Evolutionary conservation across 2,329 filamentous ascomycete species (phyloP), one percentile per base, ranked within the genome.

Genomic region (Aspergillus sclerotialis): DNA sequence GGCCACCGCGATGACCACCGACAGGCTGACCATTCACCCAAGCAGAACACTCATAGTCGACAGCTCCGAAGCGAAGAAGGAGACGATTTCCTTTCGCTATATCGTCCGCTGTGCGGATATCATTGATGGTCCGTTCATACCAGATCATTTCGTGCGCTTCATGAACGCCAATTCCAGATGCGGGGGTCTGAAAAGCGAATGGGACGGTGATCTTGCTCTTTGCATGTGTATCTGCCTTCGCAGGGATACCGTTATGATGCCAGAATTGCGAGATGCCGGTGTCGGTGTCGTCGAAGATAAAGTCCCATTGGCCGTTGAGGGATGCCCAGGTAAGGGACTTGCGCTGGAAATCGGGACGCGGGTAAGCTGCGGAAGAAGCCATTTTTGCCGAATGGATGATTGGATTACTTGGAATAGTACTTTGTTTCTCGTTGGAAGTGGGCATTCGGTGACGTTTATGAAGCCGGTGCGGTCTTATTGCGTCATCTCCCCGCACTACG

Each of bases 111-210:
- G 53, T 60, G 25, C 76, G 69, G 32, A 72, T 58, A 43, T 80
- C 75, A 1, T 46, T 44, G 33, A 80, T 62, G 12, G 33, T 43
- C 5, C 73, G 68, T 55, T 81, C 73, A 46, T 83, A 83, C 79
- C 79, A 83, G 7, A 83, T 52, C 4, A 82, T 73, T 53, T 82
- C 77, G 49, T 83, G 80, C 2, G 76, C 75, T 32, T 71, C 74
- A 35, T 70, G 70, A 21, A 80, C 71, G 39, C 73, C 67, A 43
- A 82, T 74, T 2, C 77, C 76, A 0, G 78, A 82, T 0, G 78
- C 78, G 0, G 72, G 71, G 4, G 72, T 70, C 51, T 83, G 80
- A 47, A 81, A 83, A 2, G 76, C 78, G 43, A 73, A 84, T 0
- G 79, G 79, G 0, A 83, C 77, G 23, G 69, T 63, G 41, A 83